These are phyloP conservation scores for Aphanomyces stellatus DNA, from an alignment of 352 stramenopile genomes.

Conservation along the genomic window DNA sequence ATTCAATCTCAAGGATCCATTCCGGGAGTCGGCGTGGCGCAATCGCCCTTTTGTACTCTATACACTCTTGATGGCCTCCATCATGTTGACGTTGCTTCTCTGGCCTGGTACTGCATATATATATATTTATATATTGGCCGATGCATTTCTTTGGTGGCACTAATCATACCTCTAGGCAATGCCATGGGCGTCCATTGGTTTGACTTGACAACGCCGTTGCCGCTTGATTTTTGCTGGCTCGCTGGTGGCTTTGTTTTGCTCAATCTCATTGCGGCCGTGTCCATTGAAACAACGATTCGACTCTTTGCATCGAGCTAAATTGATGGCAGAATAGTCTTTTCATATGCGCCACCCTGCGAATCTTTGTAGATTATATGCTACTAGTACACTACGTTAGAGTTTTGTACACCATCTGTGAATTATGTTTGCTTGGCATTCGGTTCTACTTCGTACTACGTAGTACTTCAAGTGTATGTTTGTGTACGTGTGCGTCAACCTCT, in stretches of 20 bases:
- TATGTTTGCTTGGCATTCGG: too few species aligned
- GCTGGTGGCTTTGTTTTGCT: not conserved
- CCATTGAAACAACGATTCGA: not conserved
- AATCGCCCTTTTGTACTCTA: constrained; percentile 50
- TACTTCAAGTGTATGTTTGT: too few species aligned
- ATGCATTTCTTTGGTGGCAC: not conserved
- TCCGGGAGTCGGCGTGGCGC: constrained; percentile 44
- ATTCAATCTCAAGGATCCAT: constrained; percentile 57
- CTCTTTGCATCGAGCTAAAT: too few species aligned
- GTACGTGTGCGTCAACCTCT: too few species aligned
- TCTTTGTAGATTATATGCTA: too few species aligned
- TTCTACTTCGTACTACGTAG: too few species aligned
- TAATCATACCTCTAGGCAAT: not conserved
- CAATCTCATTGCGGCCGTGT: not conserved
- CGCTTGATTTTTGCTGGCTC: not conserved
- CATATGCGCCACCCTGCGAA: too few species aligned
- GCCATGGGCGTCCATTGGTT: not conserved
- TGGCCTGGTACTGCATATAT: not conserved
- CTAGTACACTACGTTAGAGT: too few species aligned
- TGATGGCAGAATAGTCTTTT: too few species aligned
- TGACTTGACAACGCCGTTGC: not conserved
- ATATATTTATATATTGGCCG: not conserved
- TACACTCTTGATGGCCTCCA: constrained; percentile 37
- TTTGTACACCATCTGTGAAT: too few species aligned
- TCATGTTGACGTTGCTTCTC: constrained; percentile 55